A percentile compares a stretch with the other conserved stretches of the same genome.
Evolutionary conservation across 352 stramenopile species (phyloP).

Genomic region (Phytopythium montanum): DNA sequence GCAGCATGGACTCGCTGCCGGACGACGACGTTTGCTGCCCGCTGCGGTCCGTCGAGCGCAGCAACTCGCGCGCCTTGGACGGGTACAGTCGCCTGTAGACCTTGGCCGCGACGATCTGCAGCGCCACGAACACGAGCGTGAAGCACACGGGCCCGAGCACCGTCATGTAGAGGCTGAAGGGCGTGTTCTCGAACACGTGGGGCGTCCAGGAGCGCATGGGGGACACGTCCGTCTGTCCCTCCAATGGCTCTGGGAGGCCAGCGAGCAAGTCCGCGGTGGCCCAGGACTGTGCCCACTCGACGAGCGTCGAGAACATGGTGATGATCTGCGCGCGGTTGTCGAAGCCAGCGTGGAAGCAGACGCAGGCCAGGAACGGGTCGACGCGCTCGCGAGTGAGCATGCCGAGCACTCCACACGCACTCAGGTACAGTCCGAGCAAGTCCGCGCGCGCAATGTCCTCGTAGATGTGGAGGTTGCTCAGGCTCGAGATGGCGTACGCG

Average conservation of each 20-base stretch:
- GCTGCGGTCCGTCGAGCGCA: conserved; percentile 3
- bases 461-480: conserved; percentile 22
- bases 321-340: conserved; percentile 13
- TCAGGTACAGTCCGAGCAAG: conserved; percentile 31
- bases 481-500: conserved; percentile 73
- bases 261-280: conserved; percentile 12
- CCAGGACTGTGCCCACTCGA: conserved; percentile 9
- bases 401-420: conserved; percentile 17
- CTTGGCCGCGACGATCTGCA: conserved; percentile 22
- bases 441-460: conserved; percentile 27
- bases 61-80: not conserved
- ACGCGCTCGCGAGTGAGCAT: conserved; percentile 22
- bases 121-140: conserved; percentile 21
- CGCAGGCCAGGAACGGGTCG: conserved; percentile 24
- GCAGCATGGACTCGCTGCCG: not conserved
- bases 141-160: conserved; percentile 19
- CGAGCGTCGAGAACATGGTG: conserved; percentile 14
- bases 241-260: conserved; percentile 8
- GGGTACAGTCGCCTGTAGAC: conserved; percentile 23
- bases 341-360: conserved; percentile 30
- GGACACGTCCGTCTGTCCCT: conserved; percentile 20
- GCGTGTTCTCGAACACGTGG: conserved; percentile 17
- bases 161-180: conserved; percentile 5
- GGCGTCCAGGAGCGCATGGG: conserved; percentile 28
- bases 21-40: not conserved